Conservation (phyloP, 768 basidiomycete species). For the Cubamyces lactineus region DNA sequence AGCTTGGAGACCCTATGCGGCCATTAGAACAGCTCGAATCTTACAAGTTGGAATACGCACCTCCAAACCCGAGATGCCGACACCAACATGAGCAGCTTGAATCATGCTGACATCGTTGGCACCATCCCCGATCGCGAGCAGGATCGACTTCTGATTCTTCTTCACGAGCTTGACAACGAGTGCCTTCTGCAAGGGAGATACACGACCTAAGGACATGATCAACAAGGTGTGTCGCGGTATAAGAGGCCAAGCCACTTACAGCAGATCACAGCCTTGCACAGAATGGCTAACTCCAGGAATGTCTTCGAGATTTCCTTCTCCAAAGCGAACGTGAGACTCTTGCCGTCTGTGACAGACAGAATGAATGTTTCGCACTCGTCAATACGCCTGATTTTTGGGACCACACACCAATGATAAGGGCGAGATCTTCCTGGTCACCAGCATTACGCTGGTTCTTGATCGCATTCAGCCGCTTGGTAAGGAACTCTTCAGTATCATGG, state of each 20-base stretch:
- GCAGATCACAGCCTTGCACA: slow-evolving; percentile 99
- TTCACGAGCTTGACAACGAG: slow-evolving; percentile 99
- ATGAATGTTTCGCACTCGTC: not conserved
- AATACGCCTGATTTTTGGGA: not conserved
- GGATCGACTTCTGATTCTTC: slow-evolving; percentile 89
- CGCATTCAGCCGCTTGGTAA: slow-evolving; percentile 85
- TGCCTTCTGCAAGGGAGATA: slow-evolving; percentile 96
- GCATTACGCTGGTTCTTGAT: slow-evolving; percentile 91
- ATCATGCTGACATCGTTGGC: slow-evolving; percentile 99
- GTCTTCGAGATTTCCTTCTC: slow-evolving; percentile 89
- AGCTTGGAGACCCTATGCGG: slow-evolving; percentile 86
- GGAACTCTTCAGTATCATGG: slow-evolving; percentile 80
- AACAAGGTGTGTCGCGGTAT: not conserved
- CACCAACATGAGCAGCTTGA: slow-evolving; percentile 96
- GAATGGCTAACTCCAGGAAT: slow-evolving; percentile 93
- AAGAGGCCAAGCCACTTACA: slow-evolving; percentile 56
- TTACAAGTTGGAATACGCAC: slow-evolving; percentile 41
- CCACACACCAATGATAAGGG: slow-evolving; percentile 83
- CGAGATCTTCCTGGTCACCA: slow-evolving; percentile 91
- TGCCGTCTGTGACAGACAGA: slow-evolving; percentile 67
- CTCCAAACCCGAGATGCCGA: slow-evolving; percentile 98
- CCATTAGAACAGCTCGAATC: not conserved
- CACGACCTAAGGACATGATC: slow-evolving; percentile 65
- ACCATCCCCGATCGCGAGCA: slow-evolving; percentile 97
- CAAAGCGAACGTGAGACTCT: slow-evolving; percentile 89